Evolutionary conservation across 1,284 basidiomycete species (phyloP), one percentile per base, ranked within the genome.

Genomic region (Pterula multifida): DNA sequence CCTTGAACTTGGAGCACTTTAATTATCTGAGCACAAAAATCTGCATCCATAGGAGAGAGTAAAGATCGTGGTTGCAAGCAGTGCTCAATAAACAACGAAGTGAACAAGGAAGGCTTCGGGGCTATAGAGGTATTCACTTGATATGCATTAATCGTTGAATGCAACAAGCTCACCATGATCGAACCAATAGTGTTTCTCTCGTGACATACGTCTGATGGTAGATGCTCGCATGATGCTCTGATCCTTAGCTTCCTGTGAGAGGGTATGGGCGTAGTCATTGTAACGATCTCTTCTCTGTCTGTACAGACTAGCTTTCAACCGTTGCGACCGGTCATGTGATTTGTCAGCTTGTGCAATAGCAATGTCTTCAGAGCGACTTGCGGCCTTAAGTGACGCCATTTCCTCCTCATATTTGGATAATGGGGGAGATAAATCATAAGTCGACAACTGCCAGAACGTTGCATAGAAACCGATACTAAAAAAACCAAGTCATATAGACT

Each of bases 41-140:
- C 85, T 9, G 96, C 96, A 64, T 98, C 96, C 76, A 93, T 90
- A 0, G 94, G 92, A 0, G 94, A 95, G 13, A 98, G 70, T 35
- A 96, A 72, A 53, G 88, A 90, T 25, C 96, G 82, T 2, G 96
- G 95, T 60, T 90, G 85, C 55, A 98, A 78, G 64, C 96, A 98
- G 60, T 94, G 81, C 61, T 97, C 91, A 49, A 92, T 75, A 69
- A 22, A 79, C 75, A 36, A 26, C 12, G 3, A 11, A 24, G 45
- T 13, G 13, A 89, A 68, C 12, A 68, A 60, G 3, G 65, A 61
- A 9, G 73, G 71, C 57, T 76, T 79, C 19, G 74, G 68, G 45
- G 65, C 78, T 71, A n/a, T n/a, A 13, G 45, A 62, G 52, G 66
- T 50, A 32, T 15, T 53, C 45, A 52, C 60, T 22, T 58, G 47